Conservation (phyloP, 2,329 filamentous ascomycete genomes). For the Penicillium sp. region DNA sequence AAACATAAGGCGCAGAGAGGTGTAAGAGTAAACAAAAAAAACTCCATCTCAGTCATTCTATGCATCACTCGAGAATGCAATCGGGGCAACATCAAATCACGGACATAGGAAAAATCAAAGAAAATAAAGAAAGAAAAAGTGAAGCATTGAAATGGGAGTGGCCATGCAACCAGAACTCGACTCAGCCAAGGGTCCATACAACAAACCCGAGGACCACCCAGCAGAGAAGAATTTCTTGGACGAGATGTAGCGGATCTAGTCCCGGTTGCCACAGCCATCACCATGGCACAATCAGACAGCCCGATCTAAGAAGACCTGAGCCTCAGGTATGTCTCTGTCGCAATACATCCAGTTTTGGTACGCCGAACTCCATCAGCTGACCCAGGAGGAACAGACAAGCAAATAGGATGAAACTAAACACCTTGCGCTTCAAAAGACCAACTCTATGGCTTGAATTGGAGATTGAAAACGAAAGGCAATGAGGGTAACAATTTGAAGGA, state of each 20-base stretch:
- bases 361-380: conserved; percentile 25
- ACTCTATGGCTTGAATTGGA: neutral
- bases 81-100: conserved; percentile 4
- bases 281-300: conserved; percentile 2
- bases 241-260: neutral
- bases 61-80: conserved; percentile 26
- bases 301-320: conserved; percentile 2
- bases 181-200: neutral
- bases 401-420: neutral
- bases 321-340: neutral
- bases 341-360: conserved; percentile 21
- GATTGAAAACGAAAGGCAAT: neutral
- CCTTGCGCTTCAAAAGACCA: neutral
- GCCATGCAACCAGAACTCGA: neutral
- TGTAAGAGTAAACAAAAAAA: conserved; percentile 11
- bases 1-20: conserved; percentile 7
- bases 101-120: neutral
- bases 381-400: conserved; percentile 10
- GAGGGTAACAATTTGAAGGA: neutral
- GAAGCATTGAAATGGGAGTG: neutral
- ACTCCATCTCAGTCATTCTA: conserved; percentile 28
- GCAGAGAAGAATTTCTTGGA: neutral
- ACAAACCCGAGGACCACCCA: neutral
- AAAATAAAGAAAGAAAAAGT: conserved; percentile 11
- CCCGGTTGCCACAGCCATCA: neutral